Evolutionary conservation across 306 rosid genomes (phyloP).

Genomic region (Citrullus amarus): DNA sequence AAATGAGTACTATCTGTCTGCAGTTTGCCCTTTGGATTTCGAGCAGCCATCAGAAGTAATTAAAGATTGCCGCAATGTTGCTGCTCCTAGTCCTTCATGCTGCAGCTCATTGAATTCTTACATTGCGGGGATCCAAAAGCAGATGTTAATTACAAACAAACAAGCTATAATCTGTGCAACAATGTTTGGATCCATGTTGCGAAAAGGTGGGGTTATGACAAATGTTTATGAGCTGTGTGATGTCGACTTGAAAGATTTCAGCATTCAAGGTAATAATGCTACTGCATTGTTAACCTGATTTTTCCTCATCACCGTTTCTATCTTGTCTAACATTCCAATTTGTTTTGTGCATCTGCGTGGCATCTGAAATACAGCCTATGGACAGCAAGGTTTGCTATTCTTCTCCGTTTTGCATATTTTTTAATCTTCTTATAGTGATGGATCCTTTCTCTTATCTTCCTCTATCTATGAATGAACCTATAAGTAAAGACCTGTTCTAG

Average conservation of each 20-base stretch:
- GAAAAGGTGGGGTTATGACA: constrained; percentile 75
- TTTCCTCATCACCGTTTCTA: constrained; percentile 2
- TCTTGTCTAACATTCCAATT: constrained; percentile 16
- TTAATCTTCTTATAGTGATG: not conserved
- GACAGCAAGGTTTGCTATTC: constrained; percentile 54
- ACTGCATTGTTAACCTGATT: constrained; percentile 8
- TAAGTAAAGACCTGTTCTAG: not conserved
- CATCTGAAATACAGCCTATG: constrained; percentile 44
- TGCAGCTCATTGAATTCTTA: constrained; percentile 79
- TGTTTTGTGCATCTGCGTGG: constrained; percentile 15
- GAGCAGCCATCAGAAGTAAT: constrained; percentile 75
- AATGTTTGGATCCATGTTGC: constrained; percentile 78
- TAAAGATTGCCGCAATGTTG: constrained; percentile 61
- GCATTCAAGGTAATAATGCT: constrained; percentile 62
- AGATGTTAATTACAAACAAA: constrained; percentile 87
- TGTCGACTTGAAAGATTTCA: constrained; percentile 94
- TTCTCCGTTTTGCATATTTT: constrained; percentile 12
- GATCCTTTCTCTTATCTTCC: not conserved
- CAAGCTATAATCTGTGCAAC: constrained; percentile 96
- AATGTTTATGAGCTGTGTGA: constrained; percentile 90
- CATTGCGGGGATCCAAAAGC: constrained; percentile 74
- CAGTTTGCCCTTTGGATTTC: constrained; percentile 91
- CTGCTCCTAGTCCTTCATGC: constrained; percentile 88
- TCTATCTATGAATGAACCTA: not conserved
- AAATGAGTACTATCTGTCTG: constrained; percentile 17